phyloP scores from a whole-genome alignment of 306 rosid genomes.

The Morella rubra region DNA sequence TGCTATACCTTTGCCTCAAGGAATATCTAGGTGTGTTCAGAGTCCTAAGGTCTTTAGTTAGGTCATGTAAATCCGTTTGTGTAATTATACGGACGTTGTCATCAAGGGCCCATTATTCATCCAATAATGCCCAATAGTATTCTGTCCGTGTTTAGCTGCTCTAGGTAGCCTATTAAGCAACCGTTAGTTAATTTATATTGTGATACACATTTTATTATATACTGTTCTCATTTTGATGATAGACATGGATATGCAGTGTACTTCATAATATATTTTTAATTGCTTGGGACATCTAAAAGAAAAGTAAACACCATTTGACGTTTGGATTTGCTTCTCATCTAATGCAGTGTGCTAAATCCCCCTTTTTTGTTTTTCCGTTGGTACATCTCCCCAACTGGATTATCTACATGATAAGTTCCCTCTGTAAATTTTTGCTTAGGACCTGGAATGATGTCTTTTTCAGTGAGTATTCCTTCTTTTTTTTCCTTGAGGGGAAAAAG shows the following conservation, averaged over 20 bases:
- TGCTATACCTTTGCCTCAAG: conserved; percentile 85
- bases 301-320: not conserved
- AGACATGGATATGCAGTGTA: conserved; percentile 14
- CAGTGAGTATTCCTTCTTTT: not conserved
- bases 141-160: conserved; percentile 27
- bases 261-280: conserved; percentile 6
- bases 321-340: conserved; percentile 4
- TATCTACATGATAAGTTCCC: not conserved
- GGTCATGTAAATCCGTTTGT: conserved; percentile 44
- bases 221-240: conserved; percentile 25
- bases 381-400: not conserved
- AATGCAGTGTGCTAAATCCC: not conserved
- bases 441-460: conserved; percentile 8
- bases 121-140: conserved; percentile 28
- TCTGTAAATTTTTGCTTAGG: conserved; percentile 1
- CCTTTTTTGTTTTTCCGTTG: not conserved
- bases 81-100: conserved; percentile 39
- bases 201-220: conserved; percentile 31
- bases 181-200: conserved; percentile 26
- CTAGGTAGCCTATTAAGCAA: conserved; percentile 35
- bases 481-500: not conserved
- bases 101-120: conserved; percentile 31
- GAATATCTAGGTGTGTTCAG: conserved; percentile 98
- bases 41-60: conserved; percentile 65
- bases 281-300: not conserved